Conservation (phyloP, 768 basidiomycete species). For the Russula sp. region DNA sequence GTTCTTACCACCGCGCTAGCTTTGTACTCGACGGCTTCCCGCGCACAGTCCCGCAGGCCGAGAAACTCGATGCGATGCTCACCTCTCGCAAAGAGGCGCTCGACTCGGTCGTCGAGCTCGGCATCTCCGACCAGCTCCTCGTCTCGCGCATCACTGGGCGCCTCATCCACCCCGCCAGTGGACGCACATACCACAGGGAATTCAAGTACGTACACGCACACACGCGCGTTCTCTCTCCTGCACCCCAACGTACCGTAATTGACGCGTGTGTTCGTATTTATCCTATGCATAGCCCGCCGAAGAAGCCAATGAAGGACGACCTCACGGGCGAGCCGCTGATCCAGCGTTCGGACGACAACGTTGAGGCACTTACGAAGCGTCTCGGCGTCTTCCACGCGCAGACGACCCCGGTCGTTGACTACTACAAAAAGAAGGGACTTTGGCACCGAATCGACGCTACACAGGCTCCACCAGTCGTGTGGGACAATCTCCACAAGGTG, state of each 20-base stretch:
- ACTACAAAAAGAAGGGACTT: slow-evolving; percentile 88
- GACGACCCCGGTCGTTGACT: slow-evolving; percentile 93
- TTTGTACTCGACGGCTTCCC: slow-evolving; percentile 99
- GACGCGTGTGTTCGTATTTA: background rate
- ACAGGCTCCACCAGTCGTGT: slow-evolving; percentile 87
- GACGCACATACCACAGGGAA: slow-evolving; percentile 90
- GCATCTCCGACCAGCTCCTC: slow-evolving; percentile 90
- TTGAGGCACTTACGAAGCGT: slow-evolving; percentile 88
- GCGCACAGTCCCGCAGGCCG: slow-evolving; percentile 91
- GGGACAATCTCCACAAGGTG: slow-evolving; percentile 70
- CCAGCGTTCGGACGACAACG: slow-evolving; percentile 97
- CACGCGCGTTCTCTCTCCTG: background rate
- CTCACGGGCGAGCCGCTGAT: slow-evolving; percentile 92
- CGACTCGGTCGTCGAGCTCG: slow-evolving; percentile 86
- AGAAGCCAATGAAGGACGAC: slow-evolving; percentile 93
- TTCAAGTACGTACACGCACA: slow-evolving; percentile 63
- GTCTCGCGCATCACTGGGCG: slow-evolving; percentile 98
- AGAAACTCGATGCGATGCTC: slow-evolving; percentile 95
- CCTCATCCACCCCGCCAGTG: slow-evolving; percentile 83
- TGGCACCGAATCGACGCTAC: slow-evolving; percentile 93
- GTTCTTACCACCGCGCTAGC: slow-evolving; percentile 35
- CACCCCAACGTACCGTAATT: background rate
- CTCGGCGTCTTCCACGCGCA: slow-evolving; percentile 85
- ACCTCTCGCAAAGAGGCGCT: slow-evolving; percentile 75
- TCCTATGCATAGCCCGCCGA: slow-evolving; percentile 70